Evolutionary conservation across 2,329 filamentous ascomycete genomes (phyloP).

Genomic region (Magnaporthales sp.): DNA sequence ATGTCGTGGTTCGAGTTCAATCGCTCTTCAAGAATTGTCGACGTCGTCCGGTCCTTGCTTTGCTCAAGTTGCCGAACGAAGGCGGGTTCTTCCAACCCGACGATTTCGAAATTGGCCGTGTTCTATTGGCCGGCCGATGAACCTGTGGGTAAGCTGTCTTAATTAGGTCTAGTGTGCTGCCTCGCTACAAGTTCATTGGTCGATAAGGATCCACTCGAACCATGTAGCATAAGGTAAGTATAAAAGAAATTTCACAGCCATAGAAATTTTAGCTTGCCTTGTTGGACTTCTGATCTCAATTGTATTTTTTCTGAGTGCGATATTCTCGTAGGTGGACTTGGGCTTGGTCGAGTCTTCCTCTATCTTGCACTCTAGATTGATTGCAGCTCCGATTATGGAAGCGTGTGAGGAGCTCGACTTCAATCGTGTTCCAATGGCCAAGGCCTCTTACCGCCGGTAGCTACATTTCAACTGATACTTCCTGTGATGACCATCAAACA

Average conservation of each 20-base stretch:
- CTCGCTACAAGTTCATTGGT: not conserved
- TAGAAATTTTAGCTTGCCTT: slow-evolving; percentile 15
- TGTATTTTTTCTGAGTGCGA: slow-evolving; percentile 57
- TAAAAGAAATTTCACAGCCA: not conserved
- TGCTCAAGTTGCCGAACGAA: not conserved
- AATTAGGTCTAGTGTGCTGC: not conserved
- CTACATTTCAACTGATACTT: slow-evolving; percentile 39
- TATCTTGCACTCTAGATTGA: slow-evolving; percentile 63
- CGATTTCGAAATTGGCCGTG: not conserved
- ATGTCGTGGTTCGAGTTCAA: not conserved
- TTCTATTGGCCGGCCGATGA: not conserved
- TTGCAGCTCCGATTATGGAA: slow-evolving; percentile 61
- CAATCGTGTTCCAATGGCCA: slow-evolving; percentile 42
- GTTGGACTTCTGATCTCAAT: slow-evolving; percentile 35
- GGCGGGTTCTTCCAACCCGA: not conserved
- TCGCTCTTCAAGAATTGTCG: slow-evolving; percentile 2
- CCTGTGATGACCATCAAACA: not conserved
- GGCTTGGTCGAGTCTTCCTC: slow-evolving; percentile 57
- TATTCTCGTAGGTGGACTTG: slow-evolving; percentile 67
- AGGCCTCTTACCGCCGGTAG: slow-evolving; percentile 67
- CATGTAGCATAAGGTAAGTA: no score
- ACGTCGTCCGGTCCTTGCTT: slow-evolving; percentile 21
- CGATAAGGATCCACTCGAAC: not conserved
- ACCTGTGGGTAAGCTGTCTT: not conserved
- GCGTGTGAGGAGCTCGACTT: slow-evolving; percentile 49